Evolutionary conservation across 441 rosid genomes (phyloP), one percentile per base, ranked within the genome.

Genomic region (Gossypium gossypioides): DNA sequence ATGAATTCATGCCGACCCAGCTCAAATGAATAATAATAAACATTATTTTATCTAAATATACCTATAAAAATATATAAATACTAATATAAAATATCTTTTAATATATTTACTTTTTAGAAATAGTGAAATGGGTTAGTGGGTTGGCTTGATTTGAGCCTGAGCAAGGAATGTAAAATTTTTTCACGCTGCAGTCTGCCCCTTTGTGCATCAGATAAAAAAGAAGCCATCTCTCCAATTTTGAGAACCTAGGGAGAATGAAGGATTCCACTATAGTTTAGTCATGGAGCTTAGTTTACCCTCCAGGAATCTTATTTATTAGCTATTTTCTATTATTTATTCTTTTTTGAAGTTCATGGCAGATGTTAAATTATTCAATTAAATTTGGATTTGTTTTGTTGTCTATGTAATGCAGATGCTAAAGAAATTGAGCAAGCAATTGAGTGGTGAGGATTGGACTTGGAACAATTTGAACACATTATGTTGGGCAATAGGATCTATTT

Each of bases 401-500:
- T 6, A 18, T 70, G 40, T 40, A n/a, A 57, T 10, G 37, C 75
- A 96, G 99, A 96, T 96, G 98, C 77, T 96, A 75, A 90, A 85
- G 89, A 96, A 96, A 80, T 86, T 96, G 69, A 91, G 89, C 74
- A 96, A 96, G 84, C 99, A 93, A 82, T 77, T 91, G 83, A 91
- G 86, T 74, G 97, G 98, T 76, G 98, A 96, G 83, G 99, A 96
- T 79, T 96, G 98, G 98, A 87, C 92, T 37, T 91, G 98, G 99
- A 96, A 96, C 81, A 96, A 96, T 69, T 73, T 96, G 62, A 96
- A 93, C 78, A 96, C 98, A 3, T 81, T 96, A 64, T 96, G 99
- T 84, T 96, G 99, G 99, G 99, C 99, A 63, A 96, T 96, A 72
- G 98, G 99, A 67, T 96, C 99, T 52, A 96, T 96, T 34, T 96